phyloP scores from a whole-genome alignment of 2,329 filamentous ascomycete species.

The Clonostachys rhizophaga region DNA sequence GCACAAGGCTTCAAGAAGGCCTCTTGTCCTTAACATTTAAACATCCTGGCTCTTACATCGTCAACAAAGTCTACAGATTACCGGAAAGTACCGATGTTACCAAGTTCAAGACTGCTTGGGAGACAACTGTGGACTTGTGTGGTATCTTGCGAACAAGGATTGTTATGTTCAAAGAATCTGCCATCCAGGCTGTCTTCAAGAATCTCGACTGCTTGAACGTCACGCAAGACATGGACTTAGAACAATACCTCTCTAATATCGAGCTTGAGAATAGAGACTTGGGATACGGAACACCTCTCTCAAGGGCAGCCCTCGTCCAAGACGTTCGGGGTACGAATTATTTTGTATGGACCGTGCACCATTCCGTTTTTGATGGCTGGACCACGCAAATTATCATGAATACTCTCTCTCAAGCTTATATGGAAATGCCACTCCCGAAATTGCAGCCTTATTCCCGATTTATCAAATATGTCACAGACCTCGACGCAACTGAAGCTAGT shows the following conservation, averaged over 20 bases:
- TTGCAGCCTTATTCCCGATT: neutral
- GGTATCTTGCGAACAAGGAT: conserved; percentile 10
- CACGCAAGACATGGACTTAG: neutral
- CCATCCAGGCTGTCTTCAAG: conserved; percentile 6
- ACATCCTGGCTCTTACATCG: conserved; percentile 9
- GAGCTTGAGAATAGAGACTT: neutral
- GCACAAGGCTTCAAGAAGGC: conserved; percentile 41
- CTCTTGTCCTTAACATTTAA: conserved; percentile 40
- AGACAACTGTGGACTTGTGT: conserved; percentile 5
- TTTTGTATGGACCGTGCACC: conserved; percentile 61
- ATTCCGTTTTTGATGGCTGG: conserved; percentile 89
- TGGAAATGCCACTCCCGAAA: conserved; percentile 3
- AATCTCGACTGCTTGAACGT: neutral
- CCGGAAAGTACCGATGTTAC: conserved; percentile 4
- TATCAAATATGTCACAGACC: neutral
- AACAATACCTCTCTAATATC: neutral
- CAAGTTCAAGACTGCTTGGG: conserved; percentile 8
- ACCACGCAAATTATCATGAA: conserved; percentile 67
- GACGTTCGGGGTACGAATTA: neutral
- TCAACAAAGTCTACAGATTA: conserved; percentile 9
- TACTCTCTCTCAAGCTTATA: conserved; percentile 12
- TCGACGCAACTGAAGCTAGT: neutral
- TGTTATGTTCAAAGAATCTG: conserved; percentile 4
- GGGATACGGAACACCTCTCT: conserved; percentile 3
- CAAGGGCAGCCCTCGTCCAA: conserved; percentile 1